Evolutionary conservation across 1,284 basidiomycete species (phyloP).

Genomic region (Fomitopsis palustris): DNA sequence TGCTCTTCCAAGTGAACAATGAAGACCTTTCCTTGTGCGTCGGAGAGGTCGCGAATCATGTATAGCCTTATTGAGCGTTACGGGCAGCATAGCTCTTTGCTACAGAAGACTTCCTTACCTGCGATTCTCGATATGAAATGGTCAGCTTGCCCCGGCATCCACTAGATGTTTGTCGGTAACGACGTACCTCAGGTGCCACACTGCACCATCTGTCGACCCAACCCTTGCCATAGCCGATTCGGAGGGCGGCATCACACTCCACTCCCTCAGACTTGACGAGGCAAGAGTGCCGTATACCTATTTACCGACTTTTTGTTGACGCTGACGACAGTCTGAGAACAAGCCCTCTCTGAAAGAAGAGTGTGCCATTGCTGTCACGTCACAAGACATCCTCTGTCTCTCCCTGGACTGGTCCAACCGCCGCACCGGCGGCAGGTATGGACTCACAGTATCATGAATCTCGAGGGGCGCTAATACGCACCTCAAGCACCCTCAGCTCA

Average conservation of each 20-base stretch:
- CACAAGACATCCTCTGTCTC: constrained; percentile 66
- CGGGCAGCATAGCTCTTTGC: constrained; percentile 44
- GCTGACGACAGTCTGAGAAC: neutral
- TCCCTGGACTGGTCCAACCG: constrained; percentile 88
- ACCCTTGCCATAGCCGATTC: constrained; percentile 78
- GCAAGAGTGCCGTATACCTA: constrained; percentile 31
- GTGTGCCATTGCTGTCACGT: constrained; percentile 54
- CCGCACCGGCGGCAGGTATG: constrained; percentile 30
- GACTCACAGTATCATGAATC: neutral
- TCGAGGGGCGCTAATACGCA: constrained; percentile 2
- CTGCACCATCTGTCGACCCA: constrained; percentile 36
- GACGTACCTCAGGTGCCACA: constrained; percentile 50
- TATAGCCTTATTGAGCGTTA: too few relatives aligned
- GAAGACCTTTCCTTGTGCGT: constrained; percentile 19
- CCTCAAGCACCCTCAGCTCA: constrained; percentile 43
- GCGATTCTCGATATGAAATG: constrained; percentile 95
- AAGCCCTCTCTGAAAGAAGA: constrained; percentile 36
- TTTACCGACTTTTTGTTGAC: neutral
- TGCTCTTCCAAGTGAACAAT: constrained; percentile 54
- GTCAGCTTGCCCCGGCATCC: constrained; percentile 36
- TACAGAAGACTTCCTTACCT: constrained; percentile 71
- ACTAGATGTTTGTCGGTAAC: neutral
- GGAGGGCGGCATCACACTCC: constrained; percentile 71
- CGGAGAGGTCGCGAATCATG: too few relatives aligned
- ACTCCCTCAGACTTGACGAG: constrained; percentile 49